Evolutionary conservation across 805 yeast genomes (phyloP).

Genomic region (Yarrowia sp.): DNA sequence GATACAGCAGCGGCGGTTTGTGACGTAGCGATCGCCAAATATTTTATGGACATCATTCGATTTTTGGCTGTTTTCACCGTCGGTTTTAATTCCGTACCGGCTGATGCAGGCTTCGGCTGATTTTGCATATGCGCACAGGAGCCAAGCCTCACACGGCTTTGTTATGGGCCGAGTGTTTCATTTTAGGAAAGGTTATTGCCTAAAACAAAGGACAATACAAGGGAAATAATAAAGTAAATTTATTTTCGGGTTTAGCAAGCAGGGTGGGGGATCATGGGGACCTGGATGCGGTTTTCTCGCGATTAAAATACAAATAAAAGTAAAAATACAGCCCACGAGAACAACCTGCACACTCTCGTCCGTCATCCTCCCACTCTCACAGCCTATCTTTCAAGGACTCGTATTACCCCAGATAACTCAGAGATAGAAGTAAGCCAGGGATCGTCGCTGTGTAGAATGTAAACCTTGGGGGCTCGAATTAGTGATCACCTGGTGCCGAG

Average conservation of each 20-base stretch:
- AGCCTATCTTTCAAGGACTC: neutral
- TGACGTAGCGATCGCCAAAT: no score
- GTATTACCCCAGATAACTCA: neutral
- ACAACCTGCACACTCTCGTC: no score
- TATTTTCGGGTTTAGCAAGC: neutral
- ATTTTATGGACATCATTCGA: no score
- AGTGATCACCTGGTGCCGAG: no score
- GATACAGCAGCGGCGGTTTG: no score
- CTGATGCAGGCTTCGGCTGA: neutral
- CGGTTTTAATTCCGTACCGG: neutral
- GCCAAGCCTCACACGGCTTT: constrained; percentile 24
- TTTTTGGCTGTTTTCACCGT: no score
- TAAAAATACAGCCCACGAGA: no score
- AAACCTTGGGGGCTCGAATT: neutral
- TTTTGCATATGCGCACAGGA: constrained; percentile 9
- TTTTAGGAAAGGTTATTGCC: neutral
- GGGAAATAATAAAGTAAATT: neutral
- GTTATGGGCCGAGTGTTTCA: constrained; percentile 5
- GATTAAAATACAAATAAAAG: no score
- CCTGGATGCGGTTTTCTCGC: no score
- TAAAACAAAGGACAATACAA: neutral
- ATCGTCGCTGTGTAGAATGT: neutral
- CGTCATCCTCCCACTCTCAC: neutral
- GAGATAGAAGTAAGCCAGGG: neutral
- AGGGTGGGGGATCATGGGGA: no score